A percentile compares a stretch with the other conserved stretches of the same genome.
phyloP scores from a whole-genome alignment of 2,329 filamentous ascomycete genomes.

The Pseudocercospora crystallina region DNA sequence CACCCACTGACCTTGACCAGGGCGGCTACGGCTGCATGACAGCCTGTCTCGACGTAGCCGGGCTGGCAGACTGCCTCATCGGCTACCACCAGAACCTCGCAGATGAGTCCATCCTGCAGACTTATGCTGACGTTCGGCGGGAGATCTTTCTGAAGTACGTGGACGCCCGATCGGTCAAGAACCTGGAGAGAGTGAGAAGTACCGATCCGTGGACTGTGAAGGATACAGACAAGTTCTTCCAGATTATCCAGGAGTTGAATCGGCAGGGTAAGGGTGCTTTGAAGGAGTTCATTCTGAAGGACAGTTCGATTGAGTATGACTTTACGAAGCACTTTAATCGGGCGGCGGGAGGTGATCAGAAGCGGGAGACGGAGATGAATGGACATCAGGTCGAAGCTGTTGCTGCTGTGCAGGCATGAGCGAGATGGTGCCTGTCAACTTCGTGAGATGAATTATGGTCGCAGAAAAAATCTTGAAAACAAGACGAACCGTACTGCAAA shows the following conservation, averaged over 20 bases:
- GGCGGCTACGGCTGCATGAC: slow-evolving; percentile 29
- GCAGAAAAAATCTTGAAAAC: no score
- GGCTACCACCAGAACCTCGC: slow-evolving; percentile 21
- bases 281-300: slow-evolving; percentile 26
- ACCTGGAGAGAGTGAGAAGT: slow-evolving; percentile 22
- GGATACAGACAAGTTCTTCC: slow-evolving; percentile 29
- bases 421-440: no score
- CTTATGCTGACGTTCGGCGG: slow-evolving; percentile 37
- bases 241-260: slow-evolving; percentile 23
- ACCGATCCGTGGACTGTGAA: slow-evolving; percentile 27
- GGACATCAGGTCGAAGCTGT: no score
- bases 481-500: no score
- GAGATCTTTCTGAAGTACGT: slow-evolving; percentile 38
- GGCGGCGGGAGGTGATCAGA: no score
- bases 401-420: no score
- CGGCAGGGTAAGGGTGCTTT: slow-evolving; percentile 17
- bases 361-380: no score
- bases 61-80: slow-evolving; percentile 28
- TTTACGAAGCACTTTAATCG: background rate
- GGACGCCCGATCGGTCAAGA: slow-evolving; percentile 31
- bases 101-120: slow-evolving; percentile 33
- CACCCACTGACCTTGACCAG: slow-evolving; percentile 6
- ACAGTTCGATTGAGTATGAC: slow-evolving; percentile 2
- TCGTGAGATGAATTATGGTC: no score
- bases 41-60: slow-evolving; percentile 28